Base-by-base conservation (phyloP, 139 green algal species). In the Coccomyxa sp. region DNA sequence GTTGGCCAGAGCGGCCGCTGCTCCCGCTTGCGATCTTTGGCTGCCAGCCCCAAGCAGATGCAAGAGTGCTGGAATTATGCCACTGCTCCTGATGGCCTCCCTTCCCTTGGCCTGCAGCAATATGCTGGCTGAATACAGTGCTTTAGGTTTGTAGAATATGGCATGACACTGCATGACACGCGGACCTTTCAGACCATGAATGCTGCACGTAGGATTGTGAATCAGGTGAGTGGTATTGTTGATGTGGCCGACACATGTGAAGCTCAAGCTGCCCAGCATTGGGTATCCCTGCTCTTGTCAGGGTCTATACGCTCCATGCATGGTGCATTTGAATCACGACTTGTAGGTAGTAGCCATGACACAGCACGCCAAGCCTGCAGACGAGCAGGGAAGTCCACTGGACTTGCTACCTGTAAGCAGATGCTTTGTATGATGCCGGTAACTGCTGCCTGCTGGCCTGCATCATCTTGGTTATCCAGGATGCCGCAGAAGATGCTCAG, bases 1-100 rank as follows among this genome's bases (percentile, higher is more conserved):
- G 82, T 96, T 96, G 86, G 95, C 91, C 2, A 96, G 72, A 0
- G 92, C 90, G 5, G 91, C 92, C 16, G 86, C 89, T 8, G 88
- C 87, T 7, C 92, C 83, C 37, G 86, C 84, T 24, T 78, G 79
- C 35, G 95, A 88, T 33, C 81, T 88, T 44, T 12, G 34, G 2
- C 80, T 24, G 24, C 22, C 68, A 22, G 58, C 64, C 14, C 68
- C 36, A 14, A 84, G 54, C 74, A 80, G 72, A 29, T 29, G 14
- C 12, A 77, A 54, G 36, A 81, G 70, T 8, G 39, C 38, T 8
- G 64, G 54, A 6, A 83, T 73, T 16, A 58, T 73, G 24, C 33
- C 73, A n/a, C 50, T 39, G 24, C 79, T 73, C 5, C 73, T 35
- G 6, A 79, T 73, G 22, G 55, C 73, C 39, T 71, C 33, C 7